Evolutionary conservation across 2,329 filamentous ascomycete species (phyloP), one percentile per base, ranked within the genome.

Genomic region (Diaporthe caulivora): DNA sequence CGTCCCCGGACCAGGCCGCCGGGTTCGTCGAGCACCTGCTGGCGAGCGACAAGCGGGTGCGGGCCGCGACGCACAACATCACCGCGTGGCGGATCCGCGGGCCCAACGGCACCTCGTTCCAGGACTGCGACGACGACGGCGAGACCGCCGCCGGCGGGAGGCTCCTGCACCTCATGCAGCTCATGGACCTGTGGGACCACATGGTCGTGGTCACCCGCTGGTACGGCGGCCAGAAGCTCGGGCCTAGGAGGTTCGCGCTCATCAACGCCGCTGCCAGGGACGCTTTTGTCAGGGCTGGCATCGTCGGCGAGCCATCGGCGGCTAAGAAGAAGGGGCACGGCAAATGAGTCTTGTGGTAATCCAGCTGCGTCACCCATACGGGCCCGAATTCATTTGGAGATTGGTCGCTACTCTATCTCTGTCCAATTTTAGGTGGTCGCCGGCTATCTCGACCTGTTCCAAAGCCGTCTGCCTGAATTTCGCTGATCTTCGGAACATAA

Each of bases 101-200:
- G 0, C 87, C 86, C 72, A 84, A 83, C 76, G 85, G 86, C 6
- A 88, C 87, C 67, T 85, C 85, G 37, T 95, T 92, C 77, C 95
- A 98, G 82, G 97, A 99, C 83, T 98, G 93, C 80, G 94, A 99
- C 79, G 97, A 99, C 79, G 97, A 99, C 81, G 97, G 97, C 2
- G 97, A 99, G 87, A 94, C 94, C 34, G 97, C 97, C 8, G 97
- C 97, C 0, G 97, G 97, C 0, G 92, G 93, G 0, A 88, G 97
- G 54, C 83, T 99, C 79, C 83, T 98, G 74, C 95, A 97, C 84
- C 86, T 99, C 40, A 93, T 99, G 92, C 95, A 98, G 85, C 84
- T 98, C 75, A 98, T 98, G 94, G 94, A 95, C 79, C 87, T 97
- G 15, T 98, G 95, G 95, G 91, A 97, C 82, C 92, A 93, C 21